Evolutionary conservation across 371 early-diverging fungal genomes (phyloP).

Genomic region (Capniomyces stellatus): DNA sequence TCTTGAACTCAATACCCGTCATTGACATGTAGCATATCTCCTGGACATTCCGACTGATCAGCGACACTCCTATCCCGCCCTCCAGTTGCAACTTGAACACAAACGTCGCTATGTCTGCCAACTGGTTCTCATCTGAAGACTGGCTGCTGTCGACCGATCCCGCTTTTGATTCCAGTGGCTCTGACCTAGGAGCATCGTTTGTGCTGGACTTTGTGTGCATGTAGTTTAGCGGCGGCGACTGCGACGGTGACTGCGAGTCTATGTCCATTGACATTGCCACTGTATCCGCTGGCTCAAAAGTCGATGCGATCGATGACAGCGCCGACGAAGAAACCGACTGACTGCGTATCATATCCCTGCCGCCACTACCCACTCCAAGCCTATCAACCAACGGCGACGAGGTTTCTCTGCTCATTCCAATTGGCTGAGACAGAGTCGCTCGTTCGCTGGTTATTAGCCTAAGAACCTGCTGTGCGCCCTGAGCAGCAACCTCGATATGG

Average conservation of each 20-base stretch:
- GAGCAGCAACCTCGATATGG: conserved; percentile 68
- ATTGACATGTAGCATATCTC: conserved; percentile 75
- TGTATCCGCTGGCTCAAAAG: neutral
- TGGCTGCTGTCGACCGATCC: conserved; percentile 34
- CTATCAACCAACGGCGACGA: too few species aligned
- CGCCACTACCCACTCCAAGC: too few species aligned
- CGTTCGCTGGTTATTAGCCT: conserved; percentile 27
- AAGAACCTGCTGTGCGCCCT: conserved; percentile 65
- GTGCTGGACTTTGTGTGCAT: too few species aligned
- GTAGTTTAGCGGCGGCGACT: neutral
- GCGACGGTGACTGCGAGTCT: neutral
- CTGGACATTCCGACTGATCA: conserved; percentile 43
- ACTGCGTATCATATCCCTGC: too few species aligned
- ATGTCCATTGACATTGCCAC: neutral
- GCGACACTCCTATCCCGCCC: conserved; percentile 71
- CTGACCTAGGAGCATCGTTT: too few species aligned
- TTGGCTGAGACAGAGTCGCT: neutral
- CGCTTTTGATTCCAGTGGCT: conserved; percentile 19
- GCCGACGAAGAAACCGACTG: too few species aligned
- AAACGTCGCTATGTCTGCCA: conserved; percentile 22
- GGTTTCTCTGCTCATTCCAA: too few species aligned
- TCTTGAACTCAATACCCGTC: conserved; percentile 47
- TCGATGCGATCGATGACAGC: neutral
- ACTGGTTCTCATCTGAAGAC: conserved; percentile 3
- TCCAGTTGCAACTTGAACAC: conserved; percentile 52